Base-by-base conservation (phyloP, 441 rosid genomes). In the California macrophylla region DNA sequence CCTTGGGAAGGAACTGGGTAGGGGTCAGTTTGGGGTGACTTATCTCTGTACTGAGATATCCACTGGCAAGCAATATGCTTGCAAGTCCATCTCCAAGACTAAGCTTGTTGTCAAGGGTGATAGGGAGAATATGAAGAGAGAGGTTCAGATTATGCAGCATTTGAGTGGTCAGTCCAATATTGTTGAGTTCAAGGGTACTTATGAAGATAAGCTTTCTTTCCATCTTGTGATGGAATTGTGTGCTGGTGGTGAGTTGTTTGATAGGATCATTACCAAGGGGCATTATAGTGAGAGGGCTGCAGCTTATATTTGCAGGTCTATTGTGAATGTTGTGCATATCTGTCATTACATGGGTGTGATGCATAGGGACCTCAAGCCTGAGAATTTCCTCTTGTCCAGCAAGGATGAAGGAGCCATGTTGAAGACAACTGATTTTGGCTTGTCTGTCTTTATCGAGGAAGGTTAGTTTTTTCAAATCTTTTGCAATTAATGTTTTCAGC, bases 381-480 rank as follows among this genome's bases (percentile, higher is more conserved):
- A 40, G 47, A 40, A 40, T 6, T 40, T 40, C 47, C 47, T 40
- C 47, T 40, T 40, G 25, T 58, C 64, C 10, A 26, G 9, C 25
- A 4, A 21, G 10, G 5, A 58, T 6, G 64, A 58, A 21, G 64
- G 13, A 8, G 64, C 64, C 4, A 23, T 58, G 64, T 21, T 58
- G 64, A 58, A 58, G 64, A 8, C 64, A 1, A 58, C 64, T 21
- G 64, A 58, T 58, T 58, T 58, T 58, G 64, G 64, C 4, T 13
- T 58, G 28, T 58, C 64, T 5, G 13, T 58, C 24, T 58, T 58
- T 26, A 58, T 18, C 9, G 64, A 58, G 64, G 47, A 40, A 40
- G 47, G 47, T 40, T 40, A 40, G n/a, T 40, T 40, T 1, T 12
- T 0, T 40, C 3, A 1, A 2, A 2, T 1, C 6, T 4, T 4